Evolutionary conservation across 148 eudicot genomes (phyloP).

Genomic region (Chenopodium berlandieri): DNA sequence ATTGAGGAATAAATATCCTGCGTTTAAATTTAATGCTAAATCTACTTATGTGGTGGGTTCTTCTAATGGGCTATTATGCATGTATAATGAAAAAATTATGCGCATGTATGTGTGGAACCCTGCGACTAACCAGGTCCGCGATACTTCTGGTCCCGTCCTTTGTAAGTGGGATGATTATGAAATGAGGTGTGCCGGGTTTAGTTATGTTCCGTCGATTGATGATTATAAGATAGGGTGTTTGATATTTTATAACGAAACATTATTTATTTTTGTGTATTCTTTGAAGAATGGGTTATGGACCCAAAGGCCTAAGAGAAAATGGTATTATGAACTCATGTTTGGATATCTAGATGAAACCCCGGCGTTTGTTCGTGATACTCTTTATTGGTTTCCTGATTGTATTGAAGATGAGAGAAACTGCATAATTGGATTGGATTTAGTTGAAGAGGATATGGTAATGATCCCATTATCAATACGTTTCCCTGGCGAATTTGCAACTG

Average conservation of each 20-base stretch:
- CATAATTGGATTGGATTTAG: constrained; percentile 15
- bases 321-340: too few relatives aligned
- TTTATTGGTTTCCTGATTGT: constrained; percentile 8
- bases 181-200: neutral
- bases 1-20: neutral
- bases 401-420: neutral
- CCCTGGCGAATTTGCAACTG: neutral
- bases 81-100: neutral
- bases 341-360: neutral
- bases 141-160: neutral
- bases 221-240: constrained; percentile 11
- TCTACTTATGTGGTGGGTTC: constrained; percentile 6
- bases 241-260: neutral
- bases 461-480: neutral
- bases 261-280: neutral
- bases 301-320: too few relatives aligned
- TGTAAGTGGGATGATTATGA: too few relatives aligned
- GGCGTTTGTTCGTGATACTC: neutral
- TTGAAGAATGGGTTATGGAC: neutral
- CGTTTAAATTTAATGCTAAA: too few relatives aligned
- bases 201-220: neutral
- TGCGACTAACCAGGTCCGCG: neutral
- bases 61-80: constrained; percentile 16
- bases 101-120: constrained; percentile 17
- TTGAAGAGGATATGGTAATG: neutral